Evolutionary conservation across 1,139 yeast genomes (phyloP).

Genomic region (Debaryomyces sp.): DNA sequence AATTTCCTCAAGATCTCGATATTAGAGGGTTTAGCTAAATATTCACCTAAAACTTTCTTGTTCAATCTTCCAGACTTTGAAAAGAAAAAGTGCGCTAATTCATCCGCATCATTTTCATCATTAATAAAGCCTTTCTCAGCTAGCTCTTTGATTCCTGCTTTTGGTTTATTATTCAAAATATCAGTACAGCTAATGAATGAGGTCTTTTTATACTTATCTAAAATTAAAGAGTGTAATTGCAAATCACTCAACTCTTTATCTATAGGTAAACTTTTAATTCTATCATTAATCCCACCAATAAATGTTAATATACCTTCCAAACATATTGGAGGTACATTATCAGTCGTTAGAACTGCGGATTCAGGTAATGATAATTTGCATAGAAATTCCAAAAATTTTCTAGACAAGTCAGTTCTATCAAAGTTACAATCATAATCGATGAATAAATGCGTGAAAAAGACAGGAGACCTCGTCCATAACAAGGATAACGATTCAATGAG

Average conservation of each 20-base stretch:
- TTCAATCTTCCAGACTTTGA: conserved; percentile 80
- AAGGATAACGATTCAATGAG: conserved; percentile 83
- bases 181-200: conserved; percentile 76
- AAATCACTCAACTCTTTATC: conserved; percentile 19
- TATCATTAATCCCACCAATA: conserved; percentile 64
- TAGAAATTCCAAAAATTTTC: conserved; percentile 66
- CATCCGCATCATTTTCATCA: conserved; percentile 52
- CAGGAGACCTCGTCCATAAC: conserved; percentile 81
- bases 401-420: conserved; percentile 81
- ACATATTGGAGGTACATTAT: conserved; percentile 91
- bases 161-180: conserved; percentile 75
- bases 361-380: conserved; percentile 82
- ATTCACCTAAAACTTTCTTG: conserved; percentile 86
- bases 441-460: conserved; percentile 74
- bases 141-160: conserved; percentile 67
- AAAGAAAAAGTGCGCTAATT: conserved; percentile 76
- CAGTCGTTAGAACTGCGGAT: conserved; percentile 74
- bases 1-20: conserved; percentile 62
- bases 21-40: conserved; percentile 76
- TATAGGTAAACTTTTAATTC: conserved; percentile 40
- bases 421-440: conserved; percentile 90
- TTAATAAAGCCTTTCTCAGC: conserved; percentile 65
- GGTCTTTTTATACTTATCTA: conserved; percentile 62
- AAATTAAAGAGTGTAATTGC: conserved; percentile 32
- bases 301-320: conserved; percentile 82